Evolutionary conservation across 306 rosid genomes (phyloP).

Genomic region (Citrullus mucosospermus): DNA sequence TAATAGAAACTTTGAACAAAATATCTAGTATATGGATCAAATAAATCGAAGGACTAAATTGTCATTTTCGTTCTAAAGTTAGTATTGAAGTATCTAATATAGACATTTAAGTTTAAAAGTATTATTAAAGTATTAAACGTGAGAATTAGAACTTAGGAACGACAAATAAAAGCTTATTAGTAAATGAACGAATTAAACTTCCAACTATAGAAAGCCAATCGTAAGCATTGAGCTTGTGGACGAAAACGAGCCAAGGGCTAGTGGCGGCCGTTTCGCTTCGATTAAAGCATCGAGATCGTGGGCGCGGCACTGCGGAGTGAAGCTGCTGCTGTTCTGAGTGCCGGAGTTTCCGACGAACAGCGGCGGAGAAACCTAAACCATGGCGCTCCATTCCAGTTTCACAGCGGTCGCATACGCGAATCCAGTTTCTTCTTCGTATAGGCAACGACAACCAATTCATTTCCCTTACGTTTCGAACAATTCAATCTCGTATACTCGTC

Average conservation of each 20-base stretch:
- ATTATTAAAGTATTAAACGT: too few species aligned
- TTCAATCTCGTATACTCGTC: not conserved
- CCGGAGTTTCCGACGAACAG: not conserved
- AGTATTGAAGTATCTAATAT: too few species aligned
- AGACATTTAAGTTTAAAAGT: too few species aligned
- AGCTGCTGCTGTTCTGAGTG: not conserved
- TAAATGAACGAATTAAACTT: not conserved
- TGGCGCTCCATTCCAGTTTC: slow-evolving; percentile 7
- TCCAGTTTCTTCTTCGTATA: not conserved
- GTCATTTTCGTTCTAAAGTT: too few species aligned
- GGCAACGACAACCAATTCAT: not conserved
- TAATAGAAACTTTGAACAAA: too few species aligned
- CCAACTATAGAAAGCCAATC: not conserved
- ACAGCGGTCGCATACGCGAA: not conserved
- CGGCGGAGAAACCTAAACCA: not conserved
- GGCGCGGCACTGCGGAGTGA: not conserved
- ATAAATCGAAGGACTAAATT: too few species aligned
- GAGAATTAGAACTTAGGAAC: not conserved
- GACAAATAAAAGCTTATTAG: not conserved
- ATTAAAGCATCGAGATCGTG: not conserved
- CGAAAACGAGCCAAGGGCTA: not conserved
- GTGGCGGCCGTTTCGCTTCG: not conserved
- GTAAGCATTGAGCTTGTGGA: not conserved
- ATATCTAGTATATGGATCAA: too few species aligned
- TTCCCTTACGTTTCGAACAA: not conserved